Evolutionary conservation across 768 basidiomycete species (phyloP), one percentile per base, ranked within the genome.

Genomic region (Collybia sordida): DNA sequence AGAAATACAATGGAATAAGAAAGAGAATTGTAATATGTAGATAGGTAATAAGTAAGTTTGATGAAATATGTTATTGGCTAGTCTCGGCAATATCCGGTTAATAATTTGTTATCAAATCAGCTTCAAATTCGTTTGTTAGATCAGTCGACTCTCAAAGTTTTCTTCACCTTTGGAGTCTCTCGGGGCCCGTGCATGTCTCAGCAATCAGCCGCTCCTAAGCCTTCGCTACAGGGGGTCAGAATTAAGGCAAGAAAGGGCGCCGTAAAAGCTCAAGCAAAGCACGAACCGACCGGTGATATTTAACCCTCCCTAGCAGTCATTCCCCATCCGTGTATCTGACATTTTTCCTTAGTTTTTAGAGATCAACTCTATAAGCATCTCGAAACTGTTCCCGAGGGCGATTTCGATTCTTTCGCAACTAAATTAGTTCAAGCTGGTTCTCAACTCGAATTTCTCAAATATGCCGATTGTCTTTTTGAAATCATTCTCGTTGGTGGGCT

Each of bases 381-480:
- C 40, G 90, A 93, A 74, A 86, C 89, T 23, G 85, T 92, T 41
- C 78, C 81, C 19, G 78, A 79, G 49, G 80, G 77, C 67, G 92
- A 94, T 64, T 94, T 93, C 67, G 93, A 96, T 57, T 75, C 81
- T 11, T 85, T 88, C 66, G 70, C 86, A 39, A 79, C 83, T 62
- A 93, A 93, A 72, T 83, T 99, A 62, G 81, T 93, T 59, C 88
- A 90, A 69, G 94, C 95, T 49, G 96, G 95, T 37, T 84, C 88
- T 21, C 86, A 90, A 42, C 88, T 99, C 68, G 97, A 99, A 72
- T 88, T 85, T 64, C 85, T 95, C 70, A 97, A 97, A 75, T 98
- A 98, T 86, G 90, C 93, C 71, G 94, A 97, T 61, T 81, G 88
- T 49, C 86, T 98, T 61, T 98, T 97, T 71, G 95, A 99, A 73